Evolutionary conservation across 352 stramenopile genomes (phyloP).

Genomic region (Globisporangium sylvaticum): DNA sequence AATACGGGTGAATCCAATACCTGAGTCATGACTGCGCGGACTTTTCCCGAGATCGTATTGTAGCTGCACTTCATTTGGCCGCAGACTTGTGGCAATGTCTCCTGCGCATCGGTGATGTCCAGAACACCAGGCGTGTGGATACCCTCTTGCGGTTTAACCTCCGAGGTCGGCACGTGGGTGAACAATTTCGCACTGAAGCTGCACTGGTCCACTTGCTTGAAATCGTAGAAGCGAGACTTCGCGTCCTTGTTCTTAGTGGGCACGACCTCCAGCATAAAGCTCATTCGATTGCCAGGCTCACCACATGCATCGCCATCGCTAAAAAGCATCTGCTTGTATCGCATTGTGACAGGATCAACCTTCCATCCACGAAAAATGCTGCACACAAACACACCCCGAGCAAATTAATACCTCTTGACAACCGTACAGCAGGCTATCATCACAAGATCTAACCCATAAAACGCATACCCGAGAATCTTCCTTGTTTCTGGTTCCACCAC

Average conservation of each 20-base stretch:
- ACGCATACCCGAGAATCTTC: constrained; percentile 49
- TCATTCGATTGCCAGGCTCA: constrained; percentile 36
- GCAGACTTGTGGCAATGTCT: constrained; percentile 59
- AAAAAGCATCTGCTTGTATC: constrained; percentile 80
- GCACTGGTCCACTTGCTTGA: constrained; percentile 57
- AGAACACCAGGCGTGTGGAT: constrained; percentile 68
- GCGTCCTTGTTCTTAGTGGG: constrained; percentile 34
- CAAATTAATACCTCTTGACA: background rate
- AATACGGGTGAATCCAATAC: constrained; percentile 16
- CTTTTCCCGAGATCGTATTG: constrained; percentile 36
- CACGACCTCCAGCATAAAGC: constrained; percentile 51
- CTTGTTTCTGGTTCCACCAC: constrained; percentile 19
- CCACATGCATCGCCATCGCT: constrained; percentile 69
- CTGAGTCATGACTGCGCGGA: constrained; percentile 51
- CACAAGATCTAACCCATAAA: background rate
- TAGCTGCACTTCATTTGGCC: constrained; percentile 74
- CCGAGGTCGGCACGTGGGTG: constrained; percentile 36
- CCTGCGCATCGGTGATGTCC: constrained; percentile 50
- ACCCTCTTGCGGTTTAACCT: constrained; percentile 34
- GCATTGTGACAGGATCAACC: constrained; percentile 69
- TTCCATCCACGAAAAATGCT: constrained; percentile 79
- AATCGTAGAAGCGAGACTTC: constrained; percentile 39
- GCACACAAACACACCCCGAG: background rate
- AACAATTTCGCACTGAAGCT: constrained; percentile 50
- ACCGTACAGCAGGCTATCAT: background rate